These are phyloP conservation scores for Cornus kousa DNA, from an alignment of 148 eudicot genomes.

Conservation along the genomic window DNA sequence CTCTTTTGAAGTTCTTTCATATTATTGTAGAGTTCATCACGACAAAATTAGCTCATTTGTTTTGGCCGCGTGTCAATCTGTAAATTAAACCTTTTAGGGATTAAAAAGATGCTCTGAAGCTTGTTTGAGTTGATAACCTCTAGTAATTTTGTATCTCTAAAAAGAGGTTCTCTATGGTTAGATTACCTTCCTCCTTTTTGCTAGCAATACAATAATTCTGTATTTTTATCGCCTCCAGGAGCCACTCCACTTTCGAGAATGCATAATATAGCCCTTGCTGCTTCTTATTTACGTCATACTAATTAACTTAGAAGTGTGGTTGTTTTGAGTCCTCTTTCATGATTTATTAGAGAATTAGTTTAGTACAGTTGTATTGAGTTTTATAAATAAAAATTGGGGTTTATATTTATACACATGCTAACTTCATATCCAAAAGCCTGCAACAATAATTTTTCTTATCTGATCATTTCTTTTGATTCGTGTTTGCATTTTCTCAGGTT, in stretches of 20 bases:
- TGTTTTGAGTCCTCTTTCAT: background rate
- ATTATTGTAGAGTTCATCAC: background rate
- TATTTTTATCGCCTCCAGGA: background rate
- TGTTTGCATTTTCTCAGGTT: background rate
- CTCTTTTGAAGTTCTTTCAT: background rate
- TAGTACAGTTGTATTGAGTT: background rate
- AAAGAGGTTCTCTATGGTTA: background rate
- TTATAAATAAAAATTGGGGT: background rate
- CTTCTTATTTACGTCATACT: no score
- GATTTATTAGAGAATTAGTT: no score
- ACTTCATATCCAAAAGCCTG: background rate
- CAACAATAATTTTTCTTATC: background rate
- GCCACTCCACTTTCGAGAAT: no score
- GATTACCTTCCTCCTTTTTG: background rate
- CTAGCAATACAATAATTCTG: background rate
- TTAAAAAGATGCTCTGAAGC: background rate
- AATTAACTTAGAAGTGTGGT: background rate
- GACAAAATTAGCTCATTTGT: background rate
- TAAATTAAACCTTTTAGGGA: background rate
- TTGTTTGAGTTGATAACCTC: background rate
- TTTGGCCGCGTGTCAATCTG: background rate
- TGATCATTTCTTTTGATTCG: background rate
- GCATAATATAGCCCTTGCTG: background rate
- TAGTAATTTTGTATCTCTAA: background rate
- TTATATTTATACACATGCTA: background rate